Percentiles rank a stretch among this genome's conserved stretches.
Conservation (phyloP, 108 stramenopile species). For the Nitzschia sp. region DNA sequence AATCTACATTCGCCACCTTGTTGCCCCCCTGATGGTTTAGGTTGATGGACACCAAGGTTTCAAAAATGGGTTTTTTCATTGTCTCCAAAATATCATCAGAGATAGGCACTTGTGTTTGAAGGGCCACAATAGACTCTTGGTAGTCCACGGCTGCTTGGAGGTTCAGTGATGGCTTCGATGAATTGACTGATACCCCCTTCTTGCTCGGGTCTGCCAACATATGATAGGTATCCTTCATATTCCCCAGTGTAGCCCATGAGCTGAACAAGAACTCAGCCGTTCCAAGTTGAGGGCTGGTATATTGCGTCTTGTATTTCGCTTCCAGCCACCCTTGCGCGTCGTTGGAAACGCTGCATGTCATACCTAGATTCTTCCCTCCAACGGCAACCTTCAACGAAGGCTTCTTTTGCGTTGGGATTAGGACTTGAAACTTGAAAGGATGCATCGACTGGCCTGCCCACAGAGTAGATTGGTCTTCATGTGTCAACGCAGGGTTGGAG, state of each 20-base stretch:
- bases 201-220: background rate
- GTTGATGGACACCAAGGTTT: background rate
- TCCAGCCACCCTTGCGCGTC: background rate
- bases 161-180: background rate
- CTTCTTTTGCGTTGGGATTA: background rate
- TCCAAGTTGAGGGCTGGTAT: background rate
- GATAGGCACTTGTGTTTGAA: constrained; percentile 15
- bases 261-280: constrained; percentile 6
- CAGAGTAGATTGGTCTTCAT: background rate
- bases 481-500: background rate
- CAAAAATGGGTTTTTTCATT: background rate
- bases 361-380: background rate
- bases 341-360: constrained; percentile 2
- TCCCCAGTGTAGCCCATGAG: constrained; percentile 11
- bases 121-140: constrained; percentile 29
- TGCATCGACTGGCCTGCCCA: background rate
- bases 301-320: background rate
- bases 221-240: background rate
- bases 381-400: background rate
- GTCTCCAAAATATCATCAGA: background rate
- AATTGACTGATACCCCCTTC: background rate
- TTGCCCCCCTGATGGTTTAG: background rate
- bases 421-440: background rate
- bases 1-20: background rate
- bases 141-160: constrained; percentile 29